Base-by-base conservation (phyloP, 768 basidiomycete genomes). In the Russula ochroleuca region DNA sequence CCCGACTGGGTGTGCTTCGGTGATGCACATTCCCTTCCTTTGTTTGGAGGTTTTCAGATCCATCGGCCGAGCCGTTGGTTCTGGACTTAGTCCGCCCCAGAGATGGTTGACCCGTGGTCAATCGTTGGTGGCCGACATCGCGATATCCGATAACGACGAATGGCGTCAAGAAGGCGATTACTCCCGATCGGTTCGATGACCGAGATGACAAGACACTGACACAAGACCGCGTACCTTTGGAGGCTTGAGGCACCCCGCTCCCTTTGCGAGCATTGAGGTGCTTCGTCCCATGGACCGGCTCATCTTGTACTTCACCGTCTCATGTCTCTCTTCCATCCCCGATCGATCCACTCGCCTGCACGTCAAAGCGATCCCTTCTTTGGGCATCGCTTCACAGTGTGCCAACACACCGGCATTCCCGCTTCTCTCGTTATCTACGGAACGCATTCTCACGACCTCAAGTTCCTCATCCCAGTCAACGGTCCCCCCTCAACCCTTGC, bases 351-450 rank as follows among this genome's bases (percentile, higher is more conserved):
- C 78, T 82, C 85, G 78, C 81, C 73, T 68, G 68, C 72, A 68
- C 69, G 66, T 64, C 65, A 82, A 81, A 85, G 86, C 85, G 86
- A 88, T 85, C 87, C 83, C 87, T 89, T 90, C 62, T 74, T 70
- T 89, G 88, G 82, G 87, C 87, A 84, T 78, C 84, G 86, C 85
- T 81, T 82, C 86, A 85, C 84, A 79, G 79, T 80, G 77, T 78
- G 85, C 87, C 87, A 76, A 90, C 72, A 88, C 89, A 86, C 79
- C 73, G 87, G 87, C 84, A 73, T 81, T 81, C 75, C 76, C 63
- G 74, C 68, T 66, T 71, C 75, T 72, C 59, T 17, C 67, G 70
- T 61, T 45, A 41, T 73, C 73, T 73, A 66, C 70, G 69, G 68
- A 71, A 62, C 68, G 69, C 67, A 66, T 28, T 31, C n/a, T n/a